Percentiles rank a stretch among this genome's conserved stretches.
These are phyloP conservation scores for Gynostemma pentaphyllum DNA, from an alignment of 306 rosid genomes.

Conservation along the genomic window DNA sequence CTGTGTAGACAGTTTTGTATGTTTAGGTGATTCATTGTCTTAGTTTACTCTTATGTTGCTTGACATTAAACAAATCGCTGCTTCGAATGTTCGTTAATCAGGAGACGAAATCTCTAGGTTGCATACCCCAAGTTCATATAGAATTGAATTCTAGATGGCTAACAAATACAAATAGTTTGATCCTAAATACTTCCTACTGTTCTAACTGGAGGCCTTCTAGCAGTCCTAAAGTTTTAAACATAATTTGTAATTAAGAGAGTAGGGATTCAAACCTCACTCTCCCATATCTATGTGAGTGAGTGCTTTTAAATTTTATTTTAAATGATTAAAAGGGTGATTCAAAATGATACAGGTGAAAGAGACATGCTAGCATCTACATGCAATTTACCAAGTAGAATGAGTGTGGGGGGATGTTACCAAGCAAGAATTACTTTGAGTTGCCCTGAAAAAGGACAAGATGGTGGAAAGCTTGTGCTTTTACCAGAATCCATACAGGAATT, in stretches of 20 bases:
- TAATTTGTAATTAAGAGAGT: not conserved
- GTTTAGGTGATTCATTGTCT: not conserved
- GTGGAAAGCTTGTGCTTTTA: slow-evolving; percentile 55
- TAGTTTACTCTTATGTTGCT: not conserved
- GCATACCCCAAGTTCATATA: not conserved
- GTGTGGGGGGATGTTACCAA: not conserved
- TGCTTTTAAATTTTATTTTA: not conserved
- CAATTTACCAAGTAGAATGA: slow-evolving; percentile 10
- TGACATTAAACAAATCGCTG: no score
- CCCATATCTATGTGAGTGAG: no score
- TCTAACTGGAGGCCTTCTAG: no score
- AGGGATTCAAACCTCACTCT: not conserved
- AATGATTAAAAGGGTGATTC: not conserved
- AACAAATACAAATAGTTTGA: not conserved
- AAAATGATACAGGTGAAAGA: slow-evolving; percentile 27
- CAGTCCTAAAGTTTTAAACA: not conserved
- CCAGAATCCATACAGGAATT: slow-evolving; percentile 55
- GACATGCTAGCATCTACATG: slow-evolving; percentile 14
- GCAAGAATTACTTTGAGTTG: slow-evolving; percentile 53
- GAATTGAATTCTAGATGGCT: not conserved
- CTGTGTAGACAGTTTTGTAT: no score
- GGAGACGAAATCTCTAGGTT: not conserved
- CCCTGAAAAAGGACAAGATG: slow-evolving; percentile 44
- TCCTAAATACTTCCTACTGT: not conserved
- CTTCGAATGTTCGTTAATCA: no score